These are phyloP conservation scores for Ogataea glucozyma DNA, from an alignment of 805 yeast species.

Conservation along the genomic window DNA sequence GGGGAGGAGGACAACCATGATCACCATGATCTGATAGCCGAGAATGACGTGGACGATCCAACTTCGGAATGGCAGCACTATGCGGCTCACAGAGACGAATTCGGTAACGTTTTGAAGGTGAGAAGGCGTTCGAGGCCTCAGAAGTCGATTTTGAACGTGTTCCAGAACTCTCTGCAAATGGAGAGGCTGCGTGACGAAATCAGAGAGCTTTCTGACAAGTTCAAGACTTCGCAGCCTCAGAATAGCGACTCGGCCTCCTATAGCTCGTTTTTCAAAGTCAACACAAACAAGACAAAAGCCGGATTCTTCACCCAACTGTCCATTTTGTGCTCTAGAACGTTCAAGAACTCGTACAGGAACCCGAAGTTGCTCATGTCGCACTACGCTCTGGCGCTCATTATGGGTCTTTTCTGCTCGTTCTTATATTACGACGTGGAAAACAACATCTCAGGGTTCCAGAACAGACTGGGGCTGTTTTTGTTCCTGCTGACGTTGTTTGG, in stretches of 20 bases:
- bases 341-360: conserved; percentile 89
- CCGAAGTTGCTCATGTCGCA: conserved; percentile 87
- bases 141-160: conserved; percentile 22
- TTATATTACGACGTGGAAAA: conserved; percentile 80
- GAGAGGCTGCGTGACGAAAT: conserved; percentile 45
- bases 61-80: conserved; percentile 86
- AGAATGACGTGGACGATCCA: conserved; percentile 44
- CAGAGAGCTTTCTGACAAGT: conserved; percentile 21
- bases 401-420: conserved; percentile 84
- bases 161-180: conserved; percentile 38
- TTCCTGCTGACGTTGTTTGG: conserved; percentile 91
- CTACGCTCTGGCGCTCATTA: conserved; percentile 69
- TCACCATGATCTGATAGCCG: conserved; percentile 32
- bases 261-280: conserved; percentile 31
- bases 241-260: conserved; percentile 15
- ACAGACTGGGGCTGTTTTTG: conserved; percentile 90
- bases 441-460: conserved; percentile 96
- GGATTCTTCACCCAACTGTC: conserved; percentile 61
- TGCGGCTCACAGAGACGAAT: conserved; percentile 78
- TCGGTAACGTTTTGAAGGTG: conserved; percentile 33
- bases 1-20: conserved; percentile 33
- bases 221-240: conserved; percentile 14
- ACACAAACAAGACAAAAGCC: conserved; percentile 49
- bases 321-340: conserved; percentile 83
- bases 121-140: conserved; percentile 7